Percentiles rank a stretch among this genome's conserved stretches.
phyloP scores from a whole-genome alignment of 2,329 filamentous ascomycete genomes.

The Gaeumannomyces tritici region DNA sequence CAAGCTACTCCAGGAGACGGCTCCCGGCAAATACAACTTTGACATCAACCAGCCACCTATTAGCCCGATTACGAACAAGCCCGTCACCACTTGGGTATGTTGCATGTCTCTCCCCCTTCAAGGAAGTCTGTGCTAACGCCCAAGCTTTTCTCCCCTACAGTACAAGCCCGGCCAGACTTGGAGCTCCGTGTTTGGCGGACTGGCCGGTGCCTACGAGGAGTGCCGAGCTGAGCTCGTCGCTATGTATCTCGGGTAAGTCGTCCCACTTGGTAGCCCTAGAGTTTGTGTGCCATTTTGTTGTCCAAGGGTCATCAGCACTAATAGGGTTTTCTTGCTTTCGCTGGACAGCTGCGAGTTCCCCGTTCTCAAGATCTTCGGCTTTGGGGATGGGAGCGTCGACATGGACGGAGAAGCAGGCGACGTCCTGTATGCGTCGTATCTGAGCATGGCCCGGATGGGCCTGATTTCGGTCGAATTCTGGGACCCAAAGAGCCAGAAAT shows the following conservation, averaged over 20 bases:
- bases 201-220: conserved; percentile 86
- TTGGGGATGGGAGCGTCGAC: conserved; percentile 66
- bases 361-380: conserved; percentile 85
- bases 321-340: not conserved
- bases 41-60: conserved; percentile 71
- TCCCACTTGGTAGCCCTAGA: not conserved
- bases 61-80: conserved; percentile 69
- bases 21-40: conserved; percentile 78
- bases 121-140: not conserved
- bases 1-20: conserved; percentile 85
- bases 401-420: conserved; percentile 73
- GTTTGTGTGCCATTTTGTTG: not conserved
- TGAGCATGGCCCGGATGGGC: conserved; percentile 91
- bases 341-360: conserved; percentile 68
- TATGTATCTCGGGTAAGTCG: conserved; percentile 55
- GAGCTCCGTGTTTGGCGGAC: conserved; percentile 82
- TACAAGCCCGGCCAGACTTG: conserved; percentile 95
- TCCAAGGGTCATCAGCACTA: not conserved
- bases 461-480: conserved; percentile 84
- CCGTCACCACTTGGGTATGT: conserved; percentile 58
- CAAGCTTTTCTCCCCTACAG: not conserved
- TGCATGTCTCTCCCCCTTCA: not conserved
- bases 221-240: conserved; percentile 91
- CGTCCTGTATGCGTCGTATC: conserved; percentile 78
- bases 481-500: conserved; percentile 84